A percentile compares a stretch with the other conserved stretches of the same genome.
These are phyloP conservation scores for Coemansia sp. DNA, from an alignment of 192 early-diverging fungal genomes.

Conservation along the genomic window DNA sequence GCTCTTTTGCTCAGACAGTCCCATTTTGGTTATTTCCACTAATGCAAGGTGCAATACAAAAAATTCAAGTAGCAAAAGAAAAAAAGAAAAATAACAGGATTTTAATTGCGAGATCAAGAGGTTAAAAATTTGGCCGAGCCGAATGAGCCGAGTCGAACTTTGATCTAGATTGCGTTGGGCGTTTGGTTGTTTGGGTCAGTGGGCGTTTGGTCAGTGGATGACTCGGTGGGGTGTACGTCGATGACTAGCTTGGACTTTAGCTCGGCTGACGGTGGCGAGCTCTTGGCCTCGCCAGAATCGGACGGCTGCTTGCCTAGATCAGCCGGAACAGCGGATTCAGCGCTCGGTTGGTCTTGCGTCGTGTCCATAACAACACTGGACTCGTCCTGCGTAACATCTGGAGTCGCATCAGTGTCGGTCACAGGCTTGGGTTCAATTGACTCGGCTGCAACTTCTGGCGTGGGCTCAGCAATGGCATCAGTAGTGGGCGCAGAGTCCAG, in stretches of 20 bases:
- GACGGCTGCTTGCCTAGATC: background rate
- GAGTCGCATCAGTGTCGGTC: too few species aligned
- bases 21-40: slow-evolving; percentile 17
- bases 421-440: background rate
- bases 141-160: too few species aligned
- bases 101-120: background rate
- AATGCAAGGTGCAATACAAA: background rate
- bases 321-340: background rate
- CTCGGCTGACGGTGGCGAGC: slow-evolving; percentile 6
- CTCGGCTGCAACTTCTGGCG: background rate
- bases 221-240: background rate
- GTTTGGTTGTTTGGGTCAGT: too few species aligned
- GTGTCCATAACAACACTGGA: too few species aligned
- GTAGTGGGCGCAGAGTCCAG: too few species aligned
- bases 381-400: too few species aligned
- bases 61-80: background rate
- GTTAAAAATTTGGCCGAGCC: too few species aligned
- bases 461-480: background rate
- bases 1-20: slow-evolving; percentile 43
- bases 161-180: too few species aligned
- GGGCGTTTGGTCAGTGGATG: background rate
- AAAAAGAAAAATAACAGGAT: background rate
- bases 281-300: background rate
- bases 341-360: too few species aligned
- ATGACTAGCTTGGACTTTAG: slow-evolving; percentile 1